Conservation (phyloP, 768 basidiomycete genomes). For the Tylopilus rubrobrunneus region DNA sequence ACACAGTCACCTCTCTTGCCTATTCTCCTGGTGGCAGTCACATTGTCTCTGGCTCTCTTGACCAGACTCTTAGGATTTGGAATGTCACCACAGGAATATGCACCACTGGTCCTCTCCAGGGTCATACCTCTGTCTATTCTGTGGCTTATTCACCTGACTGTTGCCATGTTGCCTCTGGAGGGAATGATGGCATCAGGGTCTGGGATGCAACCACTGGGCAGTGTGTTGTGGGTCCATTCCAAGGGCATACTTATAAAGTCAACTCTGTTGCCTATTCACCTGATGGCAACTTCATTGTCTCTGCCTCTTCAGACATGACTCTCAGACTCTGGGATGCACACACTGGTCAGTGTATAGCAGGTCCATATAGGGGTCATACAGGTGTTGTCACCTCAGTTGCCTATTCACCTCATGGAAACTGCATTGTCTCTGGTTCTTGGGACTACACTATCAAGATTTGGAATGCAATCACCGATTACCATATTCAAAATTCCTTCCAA, state of each 20-base stretch:
- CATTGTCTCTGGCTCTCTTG: conserved; percentile 10
- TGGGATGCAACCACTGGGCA: conserved; percentile 17
- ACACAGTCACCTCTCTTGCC: conserved; percentile 2
- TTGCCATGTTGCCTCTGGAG: conserved; percentile 14
- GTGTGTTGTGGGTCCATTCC: conserved; percentile 3
- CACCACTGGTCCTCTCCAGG: conserved; percentile 7
- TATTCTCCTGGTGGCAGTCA: conserved; percentile 13
- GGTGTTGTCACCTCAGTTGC: conserved; percentile 1
- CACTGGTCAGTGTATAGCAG: conserved; percentile 11
- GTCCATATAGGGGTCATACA: conserved; percentile 17
- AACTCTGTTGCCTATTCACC: conserved; percentile 23
- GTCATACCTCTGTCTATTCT: conserved; percentile 1
- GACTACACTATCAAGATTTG: conserved; percentile 16
- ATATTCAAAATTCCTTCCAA: not conserved
- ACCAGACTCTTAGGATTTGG: conserved; percentile 14
- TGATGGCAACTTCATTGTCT: conserved; percentile 22
- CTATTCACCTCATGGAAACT: conserved; percentile 18
- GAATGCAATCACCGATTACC: conserved; percentile 8
- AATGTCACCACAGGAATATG: conserved; percentile 4
- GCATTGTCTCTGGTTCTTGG: conserved; percentile 14
- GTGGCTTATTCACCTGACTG: conserved; percentile 25
- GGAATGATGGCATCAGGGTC: conserved; percentile 12
- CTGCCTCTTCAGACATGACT: conserved; percentile 19
- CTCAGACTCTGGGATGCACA: conserved; percentile 20
- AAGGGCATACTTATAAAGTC: conserved; percentile 5